Evolutionary conservation across 306 rosid species (phyloP), one percentile per base, ranked within the genome.

Genomic region (Malus fusca): DNA sequence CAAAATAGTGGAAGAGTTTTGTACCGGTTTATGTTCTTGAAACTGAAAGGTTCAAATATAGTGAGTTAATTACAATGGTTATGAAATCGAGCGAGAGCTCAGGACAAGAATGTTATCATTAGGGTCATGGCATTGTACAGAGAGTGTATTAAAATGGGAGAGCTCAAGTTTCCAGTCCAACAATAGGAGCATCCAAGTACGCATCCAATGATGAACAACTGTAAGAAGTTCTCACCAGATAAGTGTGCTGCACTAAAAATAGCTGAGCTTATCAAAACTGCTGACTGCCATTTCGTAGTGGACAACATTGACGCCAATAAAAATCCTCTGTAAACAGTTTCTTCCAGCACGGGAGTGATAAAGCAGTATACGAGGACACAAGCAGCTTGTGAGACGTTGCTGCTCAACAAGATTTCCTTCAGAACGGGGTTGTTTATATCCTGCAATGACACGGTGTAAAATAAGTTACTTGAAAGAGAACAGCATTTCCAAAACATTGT

Each of bases 181-280:
- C 87, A 86, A 68, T 90, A 88, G 1, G 90, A 87, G 84, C 81
- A 87, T 71, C 97, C 98, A 75, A 93, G 91, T 51, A 87, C 86
- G 76, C 83, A 87, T 10, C 98, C 97, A 73, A 93, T 77, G 81
- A 88, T 72, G 90, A 90, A 87, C 76, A 93, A 66, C 69, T 91
- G 96, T 9, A 91, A 44, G 74, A 80, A 90, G 81, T 80, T 87
- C 80, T 83, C 96, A 43, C 69, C 89, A 26, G 98, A 93, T 56
- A 91, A 88, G 85, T 91, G 97, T 75, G 83, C 83, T 74, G 90
- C 88, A 77, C 96, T 87, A 83, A 93, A 93, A 75, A 87, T 77
- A 55, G 73, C 78, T 3, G 97, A 90, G 80, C 97, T 93, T 73
- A 86, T 44, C 43, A 81, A 65, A 81, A 90, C 82, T 58, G 97